phyloP scores from a whole-genome alignment of 257 asterid species.

The Salvia rosmarinus region DNA sequence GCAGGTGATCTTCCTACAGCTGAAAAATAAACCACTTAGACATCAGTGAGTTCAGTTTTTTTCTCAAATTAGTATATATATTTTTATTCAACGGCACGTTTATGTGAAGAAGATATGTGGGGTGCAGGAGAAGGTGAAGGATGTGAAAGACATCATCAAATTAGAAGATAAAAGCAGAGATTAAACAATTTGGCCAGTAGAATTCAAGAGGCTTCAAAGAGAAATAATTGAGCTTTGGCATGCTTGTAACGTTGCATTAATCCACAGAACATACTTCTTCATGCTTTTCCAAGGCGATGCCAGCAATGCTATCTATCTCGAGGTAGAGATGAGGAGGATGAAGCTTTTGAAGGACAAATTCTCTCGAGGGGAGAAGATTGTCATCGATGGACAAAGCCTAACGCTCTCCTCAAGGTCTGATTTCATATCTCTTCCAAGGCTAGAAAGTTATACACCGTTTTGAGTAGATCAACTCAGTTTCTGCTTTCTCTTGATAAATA shows the following conservation, averaged over 20 bases:
- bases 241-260: constrained; percentile 72
- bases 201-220: constrained; percentile 74
- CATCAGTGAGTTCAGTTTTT: constrained; percentile 30
- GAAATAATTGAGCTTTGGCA: constrained; percentile 85
- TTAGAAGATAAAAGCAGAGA: constrained; percentile 56
- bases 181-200: constrained; percentile 73
- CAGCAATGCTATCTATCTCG: constrained; percentile 80
- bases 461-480: background rate
- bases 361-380: constrained; percentile 63
- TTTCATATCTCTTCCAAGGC: background rate
- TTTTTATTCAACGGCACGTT: background rate
- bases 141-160: constrained; percentile 62
- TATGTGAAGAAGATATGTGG: background rate
- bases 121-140: constrained; percentile 59
- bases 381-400: constrained; percentile 55
- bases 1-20: constrained; percentile 41
- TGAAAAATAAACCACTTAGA: constrained; percentile 24
- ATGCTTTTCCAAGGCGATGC: constrained; percentile 86
- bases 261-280: constrained; percentile 84
- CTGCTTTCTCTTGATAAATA: constrained; percentile 36
- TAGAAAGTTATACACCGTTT: background rate
- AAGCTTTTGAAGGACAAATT: constrained; percentile 65
- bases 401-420: constrained; percentile 76
- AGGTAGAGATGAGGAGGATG: constrained; percentile 84
- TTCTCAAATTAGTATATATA: background rate